Evolutionary conservation across 2,329 filamentous ascomycete genomes (phyloP), one percentile per base, ranked within the genome.

Genomic region (Aspergillus sojae): DNA sequence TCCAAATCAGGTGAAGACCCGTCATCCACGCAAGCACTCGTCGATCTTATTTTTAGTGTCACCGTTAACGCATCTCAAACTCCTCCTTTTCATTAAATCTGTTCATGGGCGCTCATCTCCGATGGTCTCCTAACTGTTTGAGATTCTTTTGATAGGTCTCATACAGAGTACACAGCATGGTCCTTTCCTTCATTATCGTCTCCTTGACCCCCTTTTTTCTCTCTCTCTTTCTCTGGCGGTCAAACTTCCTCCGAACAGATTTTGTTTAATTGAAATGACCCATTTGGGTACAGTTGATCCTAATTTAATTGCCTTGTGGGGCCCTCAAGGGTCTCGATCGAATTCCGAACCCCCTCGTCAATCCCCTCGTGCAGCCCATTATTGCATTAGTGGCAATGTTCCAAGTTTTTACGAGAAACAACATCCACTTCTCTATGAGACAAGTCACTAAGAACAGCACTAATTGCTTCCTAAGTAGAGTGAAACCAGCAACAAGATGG

Each of bases 1-100:
- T 41, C 66, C 65, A 56, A 66, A 62, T 65, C 61, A 62, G 55
- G 61, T 67, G 57, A 58, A 60, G 61, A 57, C 66, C 66, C 67
- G 67, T 68, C 65, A 67, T 70, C 69, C 69, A 70, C 69, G 69
- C 68, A 71, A 71, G 64, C 69, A 59, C 46, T 52, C 58, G 69
- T 63, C 65, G 69, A 71, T 71, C 69, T 57, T 55, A 48, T 61
- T 62, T 60, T 55, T 55, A 55, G 52, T 55, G n/a, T 36, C 52
- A 36, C 32, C 34, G n/a, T 55, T 39, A 39, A 55, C 52, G 19
- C 36, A 28, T 36, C 30, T 54, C 52, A n/a, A 21, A 12, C 11
- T 21, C 32, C 39, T 21, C 26, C 39, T 34, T 34, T 46, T 56
- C 34, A 28, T 26, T 54, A 21, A 26, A 56, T 34, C 10, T 11